phyloP scores from a whole-genome alignment of 2,329 filamentous ascomycete genomes.

The Aaosphaeria pasadenensis region DNA sequence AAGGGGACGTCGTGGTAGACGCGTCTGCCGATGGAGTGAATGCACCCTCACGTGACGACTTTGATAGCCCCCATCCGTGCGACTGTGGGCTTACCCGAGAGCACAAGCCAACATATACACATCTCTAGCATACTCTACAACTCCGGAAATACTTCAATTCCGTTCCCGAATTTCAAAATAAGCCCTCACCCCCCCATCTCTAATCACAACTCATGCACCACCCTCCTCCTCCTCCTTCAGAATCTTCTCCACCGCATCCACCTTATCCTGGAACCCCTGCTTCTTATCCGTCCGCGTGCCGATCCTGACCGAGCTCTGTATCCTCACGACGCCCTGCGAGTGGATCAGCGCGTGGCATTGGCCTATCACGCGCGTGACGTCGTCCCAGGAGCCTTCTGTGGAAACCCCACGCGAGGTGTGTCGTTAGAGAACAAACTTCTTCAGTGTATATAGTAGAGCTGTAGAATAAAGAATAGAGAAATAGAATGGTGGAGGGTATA shows the following conservation, averaged over 20 bases:
- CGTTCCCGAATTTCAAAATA: too few species aligned
- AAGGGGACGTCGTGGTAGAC: too few species aligned
- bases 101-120: too few species aligned
- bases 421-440: too few species aligned
- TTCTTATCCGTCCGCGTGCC: conserved; percentile 84
- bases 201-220: conserved; percentile 10
- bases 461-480: background rate
- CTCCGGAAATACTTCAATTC: too few species aligned
- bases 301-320: conserved; percentile 85
- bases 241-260: conserved; percentile 57
- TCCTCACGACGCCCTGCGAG: conserved; percentile 50
- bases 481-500: background rate
- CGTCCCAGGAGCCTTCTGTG: conserved; percentile 88
- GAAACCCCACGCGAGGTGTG: background rate
- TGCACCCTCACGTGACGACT: too few species aligned
- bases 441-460: background rate
- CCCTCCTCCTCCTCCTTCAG: conserved; percentile 38
- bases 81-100: too few species aligned
- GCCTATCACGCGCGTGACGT: conserved; percentile 63
- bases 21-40: too few species aligned
- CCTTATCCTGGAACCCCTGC: conserved; percentile 75
- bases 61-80: too few species aligned
- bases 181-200: background rate
- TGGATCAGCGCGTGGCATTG: conserved; percentile 40
- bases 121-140: too few species aligned